Evolutionary conservation across 2,329 filamentous ascomycete genomes (phyloP).

Genomic region (Hypoxylon sp.): DNA sequence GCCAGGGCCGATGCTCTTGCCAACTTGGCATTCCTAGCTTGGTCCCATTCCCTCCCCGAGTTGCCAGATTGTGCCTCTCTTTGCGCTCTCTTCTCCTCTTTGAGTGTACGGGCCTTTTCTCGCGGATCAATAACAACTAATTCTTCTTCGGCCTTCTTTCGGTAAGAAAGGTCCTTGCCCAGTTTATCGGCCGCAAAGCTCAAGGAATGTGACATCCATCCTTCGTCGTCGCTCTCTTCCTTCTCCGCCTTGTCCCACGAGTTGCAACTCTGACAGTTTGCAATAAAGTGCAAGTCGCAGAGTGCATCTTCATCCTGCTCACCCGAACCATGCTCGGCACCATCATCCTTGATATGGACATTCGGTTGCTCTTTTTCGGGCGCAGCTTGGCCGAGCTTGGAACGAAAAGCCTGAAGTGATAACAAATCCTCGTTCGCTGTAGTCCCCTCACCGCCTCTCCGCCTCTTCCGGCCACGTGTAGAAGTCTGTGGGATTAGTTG

Average conservation of each 20-base stretch:
- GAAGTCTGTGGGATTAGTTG: constrained; percentile 81
- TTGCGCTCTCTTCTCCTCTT: constrained; percentile 74
- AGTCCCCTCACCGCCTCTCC: constrained; percentile 68
- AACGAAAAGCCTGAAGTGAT: constrained; percentile 83
- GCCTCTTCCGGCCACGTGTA: constrained; percentile 78
- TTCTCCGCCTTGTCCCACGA: constrained; percentile 78
- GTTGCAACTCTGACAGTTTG: constrained; percentile 91
- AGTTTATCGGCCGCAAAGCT: constrained; percentile 90
- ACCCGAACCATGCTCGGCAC: constrained; percentile 49
- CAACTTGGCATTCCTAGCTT: constrained; percentile 70
- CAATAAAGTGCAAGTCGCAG: constrained; percentile 96
- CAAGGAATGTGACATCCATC: constrained; percentile 89
- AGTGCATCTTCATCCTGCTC: constrained; percentile 78
- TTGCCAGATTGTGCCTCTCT: constrained; percentile 67
- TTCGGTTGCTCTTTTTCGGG: constrained; percentile 55
- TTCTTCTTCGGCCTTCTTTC: constrained; percentile 91
- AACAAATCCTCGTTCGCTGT: constrained; percentile 74
- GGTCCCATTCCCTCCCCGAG: constrained; percentile 72
- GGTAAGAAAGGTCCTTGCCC: constrained; percentile 92
- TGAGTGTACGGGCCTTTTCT: constrained; percentile 82
- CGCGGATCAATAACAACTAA: constrained; percentile 93
- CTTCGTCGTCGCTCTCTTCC: constrained; percentile 71
- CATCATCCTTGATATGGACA: constrained; percentile 41
- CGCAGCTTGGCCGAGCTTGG: constrained; percentile 74
- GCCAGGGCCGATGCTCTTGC: constrained; percentile 67